These are phyloP conservation scores for Sporisorium exsertum DNA, from an alignment of 1,284 basidiomycete genomes.

Conservation along the genomic window DNA sequence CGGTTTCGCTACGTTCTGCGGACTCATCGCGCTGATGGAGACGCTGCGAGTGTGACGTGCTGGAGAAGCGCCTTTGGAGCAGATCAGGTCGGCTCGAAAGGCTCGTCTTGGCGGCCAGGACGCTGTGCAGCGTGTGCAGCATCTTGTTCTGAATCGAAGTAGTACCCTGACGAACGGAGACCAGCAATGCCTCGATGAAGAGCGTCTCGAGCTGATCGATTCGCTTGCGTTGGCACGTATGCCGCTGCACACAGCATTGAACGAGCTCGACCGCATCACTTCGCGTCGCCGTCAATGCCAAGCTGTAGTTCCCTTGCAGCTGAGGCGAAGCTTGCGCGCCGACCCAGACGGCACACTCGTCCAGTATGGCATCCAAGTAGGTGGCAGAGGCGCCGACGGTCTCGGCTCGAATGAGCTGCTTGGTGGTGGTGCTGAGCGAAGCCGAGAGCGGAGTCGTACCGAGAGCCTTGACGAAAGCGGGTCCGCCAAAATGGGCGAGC, in stretches of 20 bases:
- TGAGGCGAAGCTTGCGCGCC: constrained; percentile 22
- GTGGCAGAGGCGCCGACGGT: constrained; percentile 3
- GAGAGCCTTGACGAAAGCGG: constrained; percentile 76
- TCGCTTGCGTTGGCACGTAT: constrained; percentile 77
- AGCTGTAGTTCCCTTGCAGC: constrained; percentile 4
- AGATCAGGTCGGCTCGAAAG: constrained; percentile 9
- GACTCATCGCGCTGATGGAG: constrained; percentile 29
- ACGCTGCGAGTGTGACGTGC: constrained; percentile 13
- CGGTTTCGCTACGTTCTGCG: constrained; percentile 11
- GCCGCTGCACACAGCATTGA: constrained; percentile 82
- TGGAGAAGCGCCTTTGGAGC: constrained; percentile 17
- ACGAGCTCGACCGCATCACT: constrained; percentile 82
- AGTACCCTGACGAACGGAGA: constrained; percentile 74
- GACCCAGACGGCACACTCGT: constrained; percentile 39
- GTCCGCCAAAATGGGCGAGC: constrained; percentile 85
- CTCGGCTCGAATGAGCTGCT: constrained; percentile 20
- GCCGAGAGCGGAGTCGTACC: constrained; percentile 21
- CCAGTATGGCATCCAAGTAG: constrained; percentile 46
- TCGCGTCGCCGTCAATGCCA: constrained; percentile 72
- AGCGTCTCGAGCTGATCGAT: constrained; percentile 75
- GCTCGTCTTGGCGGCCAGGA: constrained; percentile 67
- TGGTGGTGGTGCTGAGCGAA: constrained; percentile 29
- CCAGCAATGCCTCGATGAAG: constrained; percentile 81
- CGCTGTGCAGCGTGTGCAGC: constrained; percentile 87
- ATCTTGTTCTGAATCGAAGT: constrained; percentile 77